Percentiles rank a stretch among this genome's conserved stretches.
phyloP scores from a whole-genome alignment of 441 rosid species.

The Adansonia rubrostipa region DNA sequence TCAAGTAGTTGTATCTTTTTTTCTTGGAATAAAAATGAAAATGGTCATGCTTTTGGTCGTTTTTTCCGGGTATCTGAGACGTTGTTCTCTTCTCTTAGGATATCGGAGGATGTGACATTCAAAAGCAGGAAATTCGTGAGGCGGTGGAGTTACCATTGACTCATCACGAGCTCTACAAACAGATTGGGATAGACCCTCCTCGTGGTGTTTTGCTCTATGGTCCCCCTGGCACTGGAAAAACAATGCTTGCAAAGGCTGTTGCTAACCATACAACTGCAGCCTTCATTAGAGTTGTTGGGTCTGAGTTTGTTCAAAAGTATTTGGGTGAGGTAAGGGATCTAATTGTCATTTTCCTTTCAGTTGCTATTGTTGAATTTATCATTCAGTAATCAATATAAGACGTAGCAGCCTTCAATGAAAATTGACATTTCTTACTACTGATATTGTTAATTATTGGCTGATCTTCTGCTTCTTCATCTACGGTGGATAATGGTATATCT shows the following conservation, averaged over 20 bases:
- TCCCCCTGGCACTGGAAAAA: slow-evolving; percentile 98
- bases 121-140: slow-evolving; percentile 98
- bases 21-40: neutral
- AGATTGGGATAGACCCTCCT: slow-evolving; percentile 98
- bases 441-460: neutral
- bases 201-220: slow-evolving; percentile 98
- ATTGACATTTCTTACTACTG: neutral
- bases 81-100: slow-evolving; percentile 53
- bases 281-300: slow-evolving; percentile 98
- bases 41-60: neutral
- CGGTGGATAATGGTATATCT: neutral
- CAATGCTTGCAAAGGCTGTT: slow-evolving; percentile 99
- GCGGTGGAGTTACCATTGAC: slow-evolving; percentile 98
- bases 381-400: neutral
- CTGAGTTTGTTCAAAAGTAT: slow-evolving; percentile 99
- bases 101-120: slow-evolving; percentile 99
- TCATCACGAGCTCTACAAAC: slow-evolving; percentile 94
- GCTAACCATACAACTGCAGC: slow-evolving; percentile 99
- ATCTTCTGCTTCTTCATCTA: neutral
- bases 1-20: neutral
- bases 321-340: slow-evolving; percentile 81
- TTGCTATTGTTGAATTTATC: neutral
- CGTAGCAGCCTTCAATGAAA: neutral
- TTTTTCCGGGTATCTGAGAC: neutral
- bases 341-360: slow-evolving; percentile 3